Evolutionary conservation across 2,329 filamentous ascomycete genomes (phyloP), one percentile per base, ranked within the genome.

Genomic region (Claviceps cyperi): DNA sequence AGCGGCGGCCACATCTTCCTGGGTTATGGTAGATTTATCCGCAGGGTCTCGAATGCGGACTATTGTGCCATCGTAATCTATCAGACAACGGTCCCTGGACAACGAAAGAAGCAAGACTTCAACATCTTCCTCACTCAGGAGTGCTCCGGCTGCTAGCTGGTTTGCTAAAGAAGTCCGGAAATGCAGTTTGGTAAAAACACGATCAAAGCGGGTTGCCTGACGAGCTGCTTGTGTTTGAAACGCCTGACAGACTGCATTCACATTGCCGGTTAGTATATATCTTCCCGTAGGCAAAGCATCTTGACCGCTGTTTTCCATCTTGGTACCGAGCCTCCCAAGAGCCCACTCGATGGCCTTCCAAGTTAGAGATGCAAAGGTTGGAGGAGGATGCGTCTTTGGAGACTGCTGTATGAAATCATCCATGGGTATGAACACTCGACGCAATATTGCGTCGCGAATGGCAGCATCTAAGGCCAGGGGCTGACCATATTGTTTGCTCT

Each of bases 391-490:
- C 54, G 95, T 80, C 66, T 81, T 91, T 50, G 83, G 78, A 49
- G 74, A 75, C 2, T 76, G 71, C 4, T 60, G 63, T 49, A 84
- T 64, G 58, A 94, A 98, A 9, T 84, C 75, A 14, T 77, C 68
- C 11, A 91, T 60, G 0, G 84, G 79, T 13, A 95, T 71, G 64
- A 95, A 77, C 43, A 84, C 80, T 45, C 75, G 80, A 43, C 74
- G 78, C 48, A 75, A 71, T 1, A 92, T 69, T 0, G 86, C 85
- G 58, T 97, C 91, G 32, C 69, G 68, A 46, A 97, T 71, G 5
- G 90, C 92, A 3, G 82, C 79, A 1, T 84, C 84, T 1, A 98
- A 70, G 3, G 86, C 87, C 9, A 91, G 74, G 1, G 92, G 92
- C 44, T 82, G 77, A 2, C 92, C 92, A 65, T 80, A 90, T 58